Base-by-base conservation (phyloP, 2,329 filamentous ascomycete genomes). In the Cercospora sesami region DNA sequence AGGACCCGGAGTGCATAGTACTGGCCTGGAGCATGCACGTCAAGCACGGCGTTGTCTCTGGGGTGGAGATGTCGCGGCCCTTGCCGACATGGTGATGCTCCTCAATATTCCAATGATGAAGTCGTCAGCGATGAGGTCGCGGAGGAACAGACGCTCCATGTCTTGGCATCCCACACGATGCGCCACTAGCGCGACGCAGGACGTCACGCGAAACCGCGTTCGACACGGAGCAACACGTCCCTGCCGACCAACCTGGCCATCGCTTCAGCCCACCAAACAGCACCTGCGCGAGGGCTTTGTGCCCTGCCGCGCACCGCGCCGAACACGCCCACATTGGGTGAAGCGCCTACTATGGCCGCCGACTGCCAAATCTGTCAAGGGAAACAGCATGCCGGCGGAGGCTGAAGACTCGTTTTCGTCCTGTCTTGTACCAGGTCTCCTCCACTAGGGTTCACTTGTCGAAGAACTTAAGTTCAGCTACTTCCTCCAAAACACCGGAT, bases 281-380 rank as follows among this genome's bases (percentile, higher is more conserved):
- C 48, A 55, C 21, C 48, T 28, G 18, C 48, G 12, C 14, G 23
- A 55, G 23, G 48, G 23, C 21, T n/a, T 28, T 28, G 23, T 5
- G 48, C 23, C 48, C 48, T 28, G 48, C 48, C 48, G 16, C 48
- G 48, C 48, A 28, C 48, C 48, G 23, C 60, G 26, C 21, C 60
- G 39, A 55, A 58, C 3, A 30, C 12, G 30, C 30, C 62, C 48
- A 21, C 12, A 16, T 45, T 33, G 28, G 55, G 55, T 16, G 30
- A 33, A 59, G 45, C 28, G 16, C 31, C 55, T 5, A 9, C n/a
- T 23, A 51, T 53, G 33, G 36, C 33, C 23, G 36, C 39, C 30
- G 23, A 16, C 63, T 65, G 59, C 68, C 63, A 36, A 26, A 63
- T 65, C 36, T 9, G 61, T 65, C 65, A 60, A 67, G 65, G 68